Evolutionary conservation across 2,329 filamentous ascomycete species (phyloP).

Genomic region (Neoascochyta sp.): DNA sequence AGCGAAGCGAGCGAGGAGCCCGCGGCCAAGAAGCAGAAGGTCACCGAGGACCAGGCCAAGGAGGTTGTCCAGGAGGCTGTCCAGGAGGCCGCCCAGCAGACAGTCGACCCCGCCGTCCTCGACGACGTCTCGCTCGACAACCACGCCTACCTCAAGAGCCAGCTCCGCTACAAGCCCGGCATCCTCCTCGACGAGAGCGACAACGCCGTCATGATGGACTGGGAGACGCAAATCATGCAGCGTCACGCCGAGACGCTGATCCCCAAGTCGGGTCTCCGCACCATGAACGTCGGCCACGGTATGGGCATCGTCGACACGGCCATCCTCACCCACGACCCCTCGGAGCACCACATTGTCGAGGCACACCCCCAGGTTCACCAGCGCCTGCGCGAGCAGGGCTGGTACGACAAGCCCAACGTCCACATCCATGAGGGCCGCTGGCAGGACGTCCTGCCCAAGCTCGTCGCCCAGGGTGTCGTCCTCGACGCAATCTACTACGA

Average conservation of each 20-base stretch:
- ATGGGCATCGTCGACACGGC: slow-evolving; percentile 85
- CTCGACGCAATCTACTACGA: slow-evolving; percentile 65
- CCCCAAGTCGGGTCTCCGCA: slow-evolving; percentile 58
- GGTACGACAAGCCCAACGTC: slow-evolving; percentile 59
- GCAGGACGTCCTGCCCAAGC: slow-evolving; percentile 71
- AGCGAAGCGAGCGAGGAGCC: slow-evolving; percentile 22
- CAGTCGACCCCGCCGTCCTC: slow-evolving; percentile 21
- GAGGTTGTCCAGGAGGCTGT: slow-evolving; percentile 26
- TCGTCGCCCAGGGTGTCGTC: slow-evolving; percentile 64
- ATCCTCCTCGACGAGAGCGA: slow-evolving; percentile 66
- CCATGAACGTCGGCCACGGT: slow-evolving; percentile 84
- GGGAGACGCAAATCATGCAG: slow-evolving; percentile 85
- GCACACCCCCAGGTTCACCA: slow-evolving; percentile 74
- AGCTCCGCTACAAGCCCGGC: slow-evolving; percentile 32
- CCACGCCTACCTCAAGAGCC: slow-evolving; percentile 37
- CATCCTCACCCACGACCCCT: slow-evolving; percentile 65
- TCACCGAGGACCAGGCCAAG: too few relatives aligned
- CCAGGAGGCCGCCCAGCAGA: slow-evolving; percentile 22
- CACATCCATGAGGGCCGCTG: slow-evolving; percentile 68
- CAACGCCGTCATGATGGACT: slow-evolving; percentile 92
- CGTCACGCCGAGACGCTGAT: slow-evolving; percentile 67
- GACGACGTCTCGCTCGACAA: slow-evolving; percentile 40
- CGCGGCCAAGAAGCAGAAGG: slow-evolving; percentile 34
- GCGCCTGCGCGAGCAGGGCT: slow-evolving; percentile 64
- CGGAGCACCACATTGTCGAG: slow-evolving; percentile 78